Conservation (phyloP, 345 rosid species). For the Salix caprea region DNA sequence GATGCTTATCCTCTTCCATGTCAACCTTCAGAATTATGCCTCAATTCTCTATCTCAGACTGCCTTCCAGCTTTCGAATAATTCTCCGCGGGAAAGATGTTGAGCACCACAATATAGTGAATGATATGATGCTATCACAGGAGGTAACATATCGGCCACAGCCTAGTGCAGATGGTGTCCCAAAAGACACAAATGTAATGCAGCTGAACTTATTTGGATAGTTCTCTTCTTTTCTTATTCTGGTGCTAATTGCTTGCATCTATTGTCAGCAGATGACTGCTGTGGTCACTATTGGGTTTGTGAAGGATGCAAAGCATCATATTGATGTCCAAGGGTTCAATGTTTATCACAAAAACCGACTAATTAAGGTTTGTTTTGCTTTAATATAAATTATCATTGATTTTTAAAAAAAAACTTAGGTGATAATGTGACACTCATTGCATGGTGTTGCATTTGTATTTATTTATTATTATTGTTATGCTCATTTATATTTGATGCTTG, state of each 20-base stretch:
- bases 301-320: constrained; percentile 83
- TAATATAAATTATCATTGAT: not conserved
- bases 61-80: constrained; percentile 74
- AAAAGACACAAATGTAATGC: constrained; percentile 52
- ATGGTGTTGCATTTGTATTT: not conserved
- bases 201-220: not conserved
- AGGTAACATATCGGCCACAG: constrained; percentile 77
- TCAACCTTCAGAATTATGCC: constrained; percentile 66
- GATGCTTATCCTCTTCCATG: constrained; percentile 5
- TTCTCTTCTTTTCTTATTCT: not conserved
- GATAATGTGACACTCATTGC: not conserved
- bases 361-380: constrained; percentile 60
- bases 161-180: constrained; percentile 43
- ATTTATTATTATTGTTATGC: not conserved
- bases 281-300: constrained; percentile 81
- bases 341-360: constrained; percentile 95
- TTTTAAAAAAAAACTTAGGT: not conserved
- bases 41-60: constrained; percentile 91
- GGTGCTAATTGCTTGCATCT: constrained; percentile 21
- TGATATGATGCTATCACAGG: constrained; percentile 88
- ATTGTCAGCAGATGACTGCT: constrained; percentile 61
- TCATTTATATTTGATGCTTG: not conserved
- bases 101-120: constrained; percentile 95
- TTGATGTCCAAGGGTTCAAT: constrained; percentile 91
- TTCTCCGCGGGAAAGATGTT: constrained; percentile 85